Conservation (phyloP, 2,329 filamentous ascomycete species). For the Cadophora luteo-olivacea region DNA sequence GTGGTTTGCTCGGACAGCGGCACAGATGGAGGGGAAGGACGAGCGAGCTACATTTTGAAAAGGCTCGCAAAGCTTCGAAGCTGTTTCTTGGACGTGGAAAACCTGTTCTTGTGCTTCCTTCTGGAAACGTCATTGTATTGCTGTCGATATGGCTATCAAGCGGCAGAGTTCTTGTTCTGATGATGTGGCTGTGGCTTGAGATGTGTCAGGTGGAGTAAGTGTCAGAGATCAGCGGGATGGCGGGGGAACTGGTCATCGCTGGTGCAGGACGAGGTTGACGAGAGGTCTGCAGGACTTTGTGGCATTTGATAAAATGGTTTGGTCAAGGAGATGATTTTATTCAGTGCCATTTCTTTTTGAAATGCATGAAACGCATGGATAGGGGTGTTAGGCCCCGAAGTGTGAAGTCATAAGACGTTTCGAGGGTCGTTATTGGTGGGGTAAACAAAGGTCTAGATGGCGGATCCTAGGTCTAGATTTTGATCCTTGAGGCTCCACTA, state of each 20-base stretch:
- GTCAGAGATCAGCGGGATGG: constrained; percentile 9
- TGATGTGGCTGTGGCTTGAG: constrained; percentile 3
- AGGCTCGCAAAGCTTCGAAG: background rate
- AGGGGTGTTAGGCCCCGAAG: too few species aligned
- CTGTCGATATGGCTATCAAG: background rate
- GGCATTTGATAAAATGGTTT: background rate
- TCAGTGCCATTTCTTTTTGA: background rate
- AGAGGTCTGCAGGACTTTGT: background rate
- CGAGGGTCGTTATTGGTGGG: background rate
- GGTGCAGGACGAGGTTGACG: background rate
- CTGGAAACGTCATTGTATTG: background rate
- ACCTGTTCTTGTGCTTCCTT: background rate
- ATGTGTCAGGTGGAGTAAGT: background rate
- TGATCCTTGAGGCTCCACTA: background rate
- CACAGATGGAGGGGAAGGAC: background rate
- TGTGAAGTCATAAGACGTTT: constrained; percentile 3
- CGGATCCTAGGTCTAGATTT: background rate
- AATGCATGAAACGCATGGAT: background rate
- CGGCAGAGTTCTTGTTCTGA: background rate
- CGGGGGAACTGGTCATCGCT: background rate
- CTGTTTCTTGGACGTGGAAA: background rate
- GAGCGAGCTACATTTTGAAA: background rate
- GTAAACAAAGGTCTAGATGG: background rate
- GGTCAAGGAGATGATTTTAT: background rate
- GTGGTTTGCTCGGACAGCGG: background rate